Base-by-base conservation (phyloP, 768 basidiomycete genomes). In the Suillus lakei region DNA sequence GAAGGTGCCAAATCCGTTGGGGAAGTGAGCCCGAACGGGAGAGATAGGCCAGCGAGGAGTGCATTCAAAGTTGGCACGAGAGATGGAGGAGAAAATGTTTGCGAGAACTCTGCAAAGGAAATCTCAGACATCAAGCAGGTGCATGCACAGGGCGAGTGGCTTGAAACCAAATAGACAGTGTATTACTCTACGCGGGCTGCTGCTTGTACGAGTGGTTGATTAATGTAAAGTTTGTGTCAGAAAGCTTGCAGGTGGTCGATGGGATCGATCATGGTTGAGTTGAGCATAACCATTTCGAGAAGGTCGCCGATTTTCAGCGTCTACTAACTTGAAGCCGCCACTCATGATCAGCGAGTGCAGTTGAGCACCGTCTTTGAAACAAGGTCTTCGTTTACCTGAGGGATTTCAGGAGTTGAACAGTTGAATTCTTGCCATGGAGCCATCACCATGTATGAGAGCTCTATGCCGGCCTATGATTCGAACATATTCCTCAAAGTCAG, bases 1-100 rank as follows among this genome's bases (percentile, higher is more conserved):
- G 88, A 86, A 0, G 92, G 91, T 0, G 90, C 91, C 12, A 94
- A 83, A 69, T 93, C 90, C 13, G 78, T 73, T 16, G 86, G 86
- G 41, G 85, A 81, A 43, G 81, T 72, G 16, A 90, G 72, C 28
- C 70, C 69, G 54, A 87, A 78, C 3, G 85, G 85, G 23, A 88
- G 74, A 23, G 75, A 68, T 51, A 89, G 74, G 0, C 78, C 71
- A 1, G 66, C 68, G 41, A 89, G 80, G 46, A 89, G 83, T 28
- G 73, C 67, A 68, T 88, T 88, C 34, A 88, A 76, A 34, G 68
- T 66, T 0, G 72, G 65, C 13, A 77, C 34, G 15, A 79, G 50
- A 1, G 69, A 48, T 3, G 69, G 61, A 10, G 48, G 48, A 18
- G 63, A 64, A 48, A 64, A 62, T 16, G 39, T 28, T 34, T 64